These are phyloP conservation scores for Theobroma grandiflorum DNA, from an alignment of 441 rosid species.

Conservation along the genomic window DNA sequence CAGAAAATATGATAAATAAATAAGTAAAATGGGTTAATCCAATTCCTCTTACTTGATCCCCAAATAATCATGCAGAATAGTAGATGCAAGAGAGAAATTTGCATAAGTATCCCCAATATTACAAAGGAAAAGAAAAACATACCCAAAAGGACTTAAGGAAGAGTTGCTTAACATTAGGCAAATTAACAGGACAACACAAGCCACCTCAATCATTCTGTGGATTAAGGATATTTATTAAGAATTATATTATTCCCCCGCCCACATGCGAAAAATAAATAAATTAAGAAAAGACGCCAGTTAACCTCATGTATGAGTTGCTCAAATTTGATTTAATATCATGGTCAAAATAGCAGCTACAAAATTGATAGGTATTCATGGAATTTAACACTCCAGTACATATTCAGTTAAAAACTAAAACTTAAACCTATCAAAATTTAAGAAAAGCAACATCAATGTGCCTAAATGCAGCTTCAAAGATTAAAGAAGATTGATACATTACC, in stretches of 20 bases:
- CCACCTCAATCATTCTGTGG: not conserved
- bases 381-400: not conserved
- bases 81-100: not conserved
- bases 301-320: not conserved
- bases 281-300: not conserved
- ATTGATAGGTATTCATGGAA: not conserved
- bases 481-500: conserved; percentile 10
- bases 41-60: not conserved
- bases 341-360: not conserved
- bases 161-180: not conserved
- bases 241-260: not conserved
- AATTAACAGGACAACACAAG: too few relatives aligned
- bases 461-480: not conserved
- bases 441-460: not conserved
- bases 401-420: not conserved
- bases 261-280: not conserved
- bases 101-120: not conserved
- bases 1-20: not conserved
- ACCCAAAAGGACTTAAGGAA: not conserved
- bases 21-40: not conserved
- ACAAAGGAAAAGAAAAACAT: not conserved
- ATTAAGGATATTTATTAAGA: not conserved
- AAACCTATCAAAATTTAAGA: not conserved
- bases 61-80: not conserved
- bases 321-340: not conserved